Evolutionary conservation across 1,139 yeast genomes (phyloP), one percentile per base, ranked within the genome.

Genomic region (Geotrichum phurueaensis): DNA sequence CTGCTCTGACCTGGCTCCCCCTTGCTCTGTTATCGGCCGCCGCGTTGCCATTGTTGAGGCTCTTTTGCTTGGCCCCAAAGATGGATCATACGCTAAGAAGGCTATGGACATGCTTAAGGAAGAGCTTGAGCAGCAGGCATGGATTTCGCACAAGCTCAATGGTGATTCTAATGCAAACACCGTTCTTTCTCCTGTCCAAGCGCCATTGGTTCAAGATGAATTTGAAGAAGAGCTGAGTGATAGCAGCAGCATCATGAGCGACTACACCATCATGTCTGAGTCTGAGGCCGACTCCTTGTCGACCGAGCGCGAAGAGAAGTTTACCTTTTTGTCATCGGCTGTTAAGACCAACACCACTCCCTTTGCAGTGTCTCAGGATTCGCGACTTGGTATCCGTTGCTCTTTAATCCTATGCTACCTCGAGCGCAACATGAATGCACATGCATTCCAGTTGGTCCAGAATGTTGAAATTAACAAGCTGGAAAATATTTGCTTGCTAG

Each of bases 401-500:
- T 63, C 70, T 9, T 62, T 71, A 53, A 62, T 70, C 18, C 53
- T 63, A 23, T 63, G 66, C 58, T 71, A 65, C 59, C 60, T 70
- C 25, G 60, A 64, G 10, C 57, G 62, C 27, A 63, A 62, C 25
- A 62, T 66, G 51, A 56, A 57, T 13, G 60, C 59, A 10, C 64
- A 61, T 22, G 71, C 68, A 15, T 52, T 64, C 20, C 61, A 61
- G 56, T 64, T 69, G 18, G 59, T 65, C 23, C 65, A 64, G 55
- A 62, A 63, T 53, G 64, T 67, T 43, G 61, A 59, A 18, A 62
- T 64, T 51, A 65, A 56, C 62, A 64, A 22, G 60, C 62, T 54
- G 22, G 68, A 68, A 45, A 67, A 71, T 33, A 65, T 74, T 53
- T 75, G 74, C 3, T 62, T 74, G n/a, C 65, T 74, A 6, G 76